A percentile compares a stretch with the other conserved stretches of the same genome.
phyloP scores from a whole-genome alignment of 768 basidiomycete species.

The Trametes cubensis region DNA sequence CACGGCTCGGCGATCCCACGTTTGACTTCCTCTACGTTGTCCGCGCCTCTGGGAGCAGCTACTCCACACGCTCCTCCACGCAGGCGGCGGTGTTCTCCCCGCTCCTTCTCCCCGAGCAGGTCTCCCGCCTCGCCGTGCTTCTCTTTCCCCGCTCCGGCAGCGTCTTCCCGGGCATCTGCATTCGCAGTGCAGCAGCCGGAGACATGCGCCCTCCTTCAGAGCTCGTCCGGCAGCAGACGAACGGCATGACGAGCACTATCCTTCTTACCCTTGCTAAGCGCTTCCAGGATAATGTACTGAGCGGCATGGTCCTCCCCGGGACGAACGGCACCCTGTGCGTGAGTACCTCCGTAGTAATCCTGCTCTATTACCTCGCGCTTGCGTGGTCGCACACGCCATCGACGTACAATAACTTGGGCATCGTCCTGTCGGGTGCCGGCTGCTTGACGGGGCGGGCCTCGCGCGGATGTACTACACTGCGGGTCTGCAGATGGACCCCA shows the following conservation, averaged over 20 bases:
- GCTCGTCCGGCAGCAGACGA: constrained; percentile 31
- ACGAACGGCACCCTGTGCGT: constrained; percentile 35
- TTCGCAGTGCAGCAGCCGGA: constrained; percentile 14
- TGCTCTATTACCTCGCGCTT: constrained; percentile 52
- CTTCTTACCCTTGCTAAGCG: constrained; percentile 50
- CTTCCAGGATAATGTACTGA: constrained; percentile 41
- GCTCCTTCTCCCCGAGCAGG: constrained; percentile 45
- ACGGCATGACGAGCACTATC: constrained; percentile 42
- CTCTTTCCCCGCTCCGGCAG: constrained; percentile 42
- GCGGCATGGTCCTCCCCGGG: constrained; percentile 30
- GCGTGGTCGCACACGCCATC: constrained; percentile 48
- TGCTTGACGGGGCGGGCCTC: constrained; percentile 37
- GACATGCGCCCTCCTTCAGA: constrained; percentile 25
- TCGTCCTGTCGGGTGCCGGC: constrained; percentile 44
- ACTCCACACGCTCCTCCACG: constrained; percentile 37
- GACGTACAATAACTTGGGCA: constrained; percentile 54
- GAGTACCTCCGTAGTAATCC: constrained; percentile 42
- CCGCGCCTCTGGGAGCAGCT: constrained; percentile 38
- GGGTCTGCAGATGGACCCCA: constrained; percentile 47
- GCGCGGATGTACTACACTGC: constrained; percentile 49
- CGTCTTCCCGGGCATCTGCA: constrained; percentile 38
- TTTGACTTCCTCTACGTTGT: constrained; percentile 42
- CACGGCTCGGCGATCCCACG: constrained; percentile 35
- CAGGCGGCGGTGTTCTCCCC: constrained; percentile 44
- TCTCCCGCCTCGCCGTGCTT: constrained; percentile 37